Evolutionary conservation across 768 basidiomycete genomes (phyloP).

Genomic region (Austroboletus eburneus): DNA sequence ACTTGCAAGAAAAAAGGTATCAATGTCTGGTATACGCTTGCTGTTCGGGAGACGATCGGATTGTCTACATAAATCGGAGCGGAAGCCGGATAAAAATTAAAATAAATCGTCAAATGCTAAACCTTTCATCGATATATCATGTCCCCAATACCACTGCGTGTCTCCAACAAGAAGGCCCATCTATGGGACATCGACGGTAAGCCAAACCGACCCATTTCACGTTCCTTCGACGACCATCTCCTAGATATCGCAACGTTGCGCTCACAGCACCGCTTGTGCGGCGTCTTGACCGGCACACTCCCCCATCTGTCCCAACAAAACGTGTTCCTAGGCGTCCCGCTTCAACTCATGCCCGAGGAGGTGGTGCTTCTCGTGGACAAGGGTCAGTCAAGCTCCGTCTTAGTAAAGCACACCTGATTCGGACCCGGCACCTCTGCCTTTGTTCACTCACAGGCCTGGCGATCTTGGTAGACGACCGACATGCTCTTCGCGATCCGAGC

Average conservation of each 20-base stretch:
- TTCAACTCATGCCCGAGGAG: constrained; percentile 88
- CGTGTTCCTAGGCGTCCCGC: constrained; percentile 89
- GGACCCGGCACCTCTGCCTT: background rate
- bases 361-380: constrained; percentile 82
- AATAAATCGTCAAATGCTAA: no score
- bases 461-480: constrained; percentile 68
- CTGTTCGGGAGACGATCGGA: no score
- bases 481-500: constrained; percentile 50
- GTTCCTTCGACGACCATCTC: constrained; percentile 4
- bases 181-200: constrained; percentile 88
- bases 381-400: constrained; percentile 38
- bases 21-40: no score
- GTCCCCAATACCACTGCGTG: constrained; percentile 52
- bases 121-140: background rate
- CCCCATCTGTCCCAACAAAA: constrained; percentile 97
- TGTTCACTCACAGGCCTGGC: constrained; percentile 56
- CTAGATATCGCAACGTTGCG: constrained; percentile 80
- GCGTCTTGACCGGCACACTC: constrained; percentile 83
- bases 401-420: background rate
- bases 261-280: constrained; percentile 76
- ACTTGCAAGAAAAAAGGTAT: no score
- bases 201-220: constrained; percentile 4
- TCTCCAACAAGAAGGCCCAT: constrained; percentile 77
- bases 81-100: constrained; percentile 17
- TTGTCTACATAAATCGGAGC: constrained; percentile 6